Percentiles rank a stretch among this genome's conserved stretches.
Conservation (phyloP, 2,329 filamentous ascomycete genomes). For the Plenodomus tracheiphilus region DNA sequence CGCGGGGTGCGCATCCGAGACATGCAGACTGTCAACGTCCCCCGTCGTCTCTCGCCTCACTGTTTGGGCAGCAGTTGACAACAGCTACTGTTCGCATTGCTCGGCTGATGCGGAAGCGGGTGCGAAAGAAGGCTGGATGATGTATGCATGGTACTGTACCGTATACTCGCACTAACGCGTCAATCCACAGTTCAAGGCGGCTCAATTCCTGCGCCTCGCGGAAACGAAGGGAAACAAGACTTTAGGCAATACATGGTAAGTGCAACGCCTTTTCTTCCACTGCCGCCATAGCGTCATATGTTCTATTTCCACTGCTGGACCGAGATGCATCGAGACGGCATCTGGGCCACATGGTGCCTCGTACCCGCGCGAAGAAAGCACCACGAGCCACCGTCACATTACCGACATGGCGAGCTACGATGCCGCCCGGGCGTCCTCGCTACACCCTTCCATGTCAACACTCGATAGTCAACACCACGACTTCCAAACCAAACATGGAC, state of each 20-base stretch:
- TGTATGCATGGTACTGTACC: background rate
- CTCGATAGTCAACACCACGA: slow-evolving; percentile 18
- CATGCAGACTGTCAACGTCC: slow-evolving; percentile 13
- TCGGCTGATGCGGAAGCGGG: slow-evolving; percentile 27
- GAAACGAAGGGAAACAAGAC: slow-evolving; percentile 88
- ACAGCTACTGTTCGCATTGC: slow-evolving; percentile 8
- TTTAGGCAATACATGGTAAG: slow-evolving; percentile 90
- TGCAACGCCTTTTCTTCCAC: slow-evolving; percentile 12
- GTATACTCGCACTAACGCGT: slow-evolving; percentile 25
- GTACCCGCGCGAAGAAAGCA: slow-evolving; percentile 7
- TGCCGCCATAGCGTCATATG: background rate
- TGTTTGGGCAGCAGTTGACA: slow-evolving; percentile 43
- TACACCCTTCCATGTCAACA: background rate
- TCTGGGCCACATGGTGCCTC: slow-evolving; percentile 19
- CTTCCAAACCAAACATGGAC: background rate
- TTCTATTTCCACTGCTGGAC: slow-evolving; percentile 5
- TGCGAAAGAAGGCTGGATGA: background rate
- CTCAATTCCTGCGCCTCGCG: slow-evolving; percentile 89
- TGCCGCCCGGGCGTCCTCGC: background rate
- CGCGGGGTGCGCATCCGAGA: slow-evolving; percentile 30
- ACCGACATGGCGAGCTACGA: background rate
- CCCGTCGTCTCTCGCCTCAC: slow-evolving; percentile 38
- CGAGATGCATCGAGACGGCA: slow-evolving; percentile 24
- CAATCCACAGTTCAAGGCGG: slow-evolving; percentile 71
- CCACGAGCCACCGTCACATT: slow-evolving; percentile 10